phyloP scores from a whole-genome alignment of 208 protist species.

The Trypanosoma congolense region DNA sequence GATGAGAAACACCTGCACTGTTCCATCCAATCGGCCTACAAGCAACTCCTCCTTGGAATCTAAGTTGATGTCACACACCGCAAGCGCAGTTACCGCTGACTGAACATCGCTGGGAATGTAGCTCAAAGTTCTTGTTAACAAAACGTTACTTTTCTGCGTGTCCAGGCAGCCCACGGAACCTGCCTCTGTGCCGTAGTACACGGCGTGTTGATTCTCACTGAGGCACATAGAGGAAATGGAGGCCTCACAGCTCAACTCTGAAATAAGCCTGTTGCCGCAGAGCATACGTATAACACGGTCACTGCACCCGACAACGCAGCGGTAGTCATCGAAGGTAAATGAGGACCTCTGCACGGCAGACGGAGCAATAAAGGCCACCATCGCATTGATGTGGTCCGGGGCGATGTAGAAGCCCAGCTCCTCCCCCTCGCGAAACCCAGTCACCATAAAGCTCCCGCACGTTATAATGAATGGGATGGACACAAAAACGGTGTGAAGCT shows the following conservation, averaged over 20 bases:
- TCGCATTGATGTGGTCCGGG: constrained; percentile 78
- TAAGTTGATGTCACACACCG: constrained; percentile 50
- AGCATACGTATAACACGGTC: constrained; percentile 76
- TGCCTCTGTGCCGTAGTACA: constrained; percentile 76
- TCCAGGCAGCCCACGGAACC: constrained; percentile 66
- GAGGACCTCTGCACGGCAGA: constrained; percentile 11
- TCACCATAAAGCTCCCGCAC: constrained; percentile 81
- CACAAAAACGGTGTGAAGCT: constrained; percentile 52
- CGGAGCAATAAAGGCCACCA: constrained; percentile 35
- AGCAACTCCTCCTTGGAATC: constrained; percentile 68
- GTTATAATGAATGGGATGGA: constrained; percentile 80
- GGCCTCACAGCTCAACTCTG: constrained; percentile 70
- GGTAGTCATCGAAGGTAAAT: constrained; percentile 47
- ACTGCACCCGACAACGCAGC: constrained; percentile 73
- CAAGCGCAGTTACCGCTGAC: constrained; percentile 44
- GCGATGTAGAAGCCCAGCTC: constrained; percentile 85
- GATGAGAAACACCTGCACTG: constrained; percentile 54
- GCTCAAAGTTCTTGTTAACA: constrained; percentile 26
- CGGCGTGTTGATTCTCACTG: constrained; percentile 19
- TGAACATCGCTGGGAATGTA: constrained; percentile 21
- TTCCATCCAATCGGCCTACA: constrained; percentile 74
- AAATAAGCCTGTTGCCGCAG: constrained; percentile 41
- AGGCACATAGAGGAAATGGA: constrained; percentile 51
- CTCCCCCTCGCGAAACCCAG: constrained; percentile 63
- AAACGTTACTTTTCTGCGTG: constrained; percentile 15